These are phyloP conservation scores for Tetracentron sinense DNA, from an alignment of 164 flowering plant genomes.

Conservation along the genomic window DNA sequence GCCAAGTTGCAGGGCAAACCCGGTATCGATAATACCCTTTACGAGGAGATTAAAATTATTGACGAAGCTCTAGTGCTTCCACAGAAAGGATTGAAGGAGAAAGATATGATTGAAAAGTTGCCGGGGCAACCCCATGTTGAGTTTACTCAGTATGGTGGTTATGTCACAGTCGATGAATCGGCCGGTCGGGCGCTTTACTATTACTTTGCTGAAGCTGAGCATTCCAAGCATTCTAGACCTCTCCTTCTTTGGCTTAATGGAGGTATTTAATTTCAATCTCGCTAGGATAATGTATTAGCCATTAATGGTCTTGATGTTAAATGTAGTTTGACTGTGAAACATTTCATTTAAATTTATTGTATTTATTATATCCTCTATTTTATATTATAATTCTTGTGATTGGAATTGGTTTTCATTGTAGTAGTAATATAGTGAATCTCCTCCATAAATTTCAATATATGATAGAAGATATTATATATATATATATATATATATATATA, in stretches of 20 bases:
- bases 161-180: slow-evolving; percentile 49
- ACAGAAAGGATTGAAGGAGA: slow-evolving; percentile 45
- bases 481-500: too few species aligned
- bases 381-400: too few species aligned
- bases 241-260: slow-evolving; percentile 83
- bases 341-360: too few species aligned
- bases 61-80: slow-evolving; percentile 3
- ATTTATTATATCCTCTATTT: too few species aligned
- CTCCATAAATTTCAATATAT: too few species aligned
- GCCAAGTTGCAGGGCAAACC: slow-evolving; percentile 11
- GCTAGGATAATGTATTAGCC: too few species aligned
- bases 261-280: slow-evolving; percentile 16
- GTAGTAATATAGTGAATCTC: too few species aligned
- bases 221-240: slow-evolving; percentile 29
- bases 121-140: slow-evolving; percentile 62
- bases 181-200: slow-evolving; percentile 64
- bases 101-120: slow-evolving; percentile 41
- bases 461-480: too few species aligned
- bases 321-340: neutral
- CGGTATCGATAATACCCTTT: slow-evolving; percentile 23
- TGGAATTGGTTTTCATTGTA: too few species aligned
- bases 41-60: slow-evolving; percentile 9
- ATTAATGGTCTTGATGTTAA: neutral
- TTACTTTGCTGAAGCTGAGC: slow-evolving; percentile 57
- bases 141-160: slow-evolving; percentile 68